Percentiles rank a stretch among this genome's conserved stretches.
Conservation (phyloP, 768 basidiomycete species). For the Ramaria sp. region DNA sequence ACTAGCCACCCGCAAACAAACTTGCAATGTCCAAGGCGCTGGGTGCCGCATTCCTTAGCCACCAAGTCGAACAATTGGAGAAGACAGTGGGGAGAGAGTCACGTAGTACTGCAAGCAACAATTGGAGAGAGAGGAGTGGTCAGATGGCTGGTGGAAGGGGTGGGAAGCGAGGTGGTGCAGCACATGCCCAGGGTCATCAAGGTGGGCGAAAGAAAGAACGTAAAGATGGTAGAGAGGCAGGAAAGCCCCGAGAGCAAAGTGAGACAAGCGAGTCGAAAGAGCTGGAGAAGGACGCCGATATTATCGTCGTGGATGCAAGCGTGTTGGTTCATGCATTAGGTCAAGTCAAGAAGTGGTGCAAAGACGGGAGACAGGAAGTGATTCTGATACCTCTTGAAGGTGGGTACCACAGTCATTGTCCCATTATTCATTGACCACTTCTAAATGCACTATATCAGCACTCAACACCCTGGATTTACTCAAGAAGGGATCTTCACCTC, state of each 20-base stretch:
- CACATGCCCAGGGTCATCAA: neutral
- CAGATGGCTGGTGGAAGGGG: slow-evolving; percentile 8
- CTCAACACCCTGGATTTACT: slow-evolving; percentile 86
- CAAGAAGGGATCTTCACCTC: slow-evolving; percentile 76
- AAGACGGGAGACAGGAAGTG: slow-evolving; percentile 64
- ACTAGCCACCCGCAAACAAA: slow-evolving; percentile 30
- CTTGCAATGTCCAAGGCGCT: slow-evolving; percentile 80
- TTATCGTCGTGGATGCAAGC: slow-evolving; percentile 72
- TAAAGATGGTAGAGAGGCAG: neutral
- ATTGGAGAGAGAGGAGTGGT: slow-evolving; percentile 4
- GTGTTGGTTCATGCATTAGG: slow-evolving; percentile 69
- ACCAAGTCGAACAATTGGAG: slow-evolving; percentile 84
- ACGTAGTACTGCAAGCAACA: neutral
- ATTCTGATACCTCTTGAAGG: slow-evolving; percentile 85
- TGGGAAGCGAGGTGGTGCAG: slow-evolving; percentile 8
- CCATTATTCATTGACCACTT: neutral
- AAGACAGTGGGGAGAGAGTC: slow-evolving; percentile 38
- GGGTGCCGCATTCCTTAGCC: slow-evolving; percentile 77
- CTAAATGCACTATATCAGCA: slow-evolving; percentile 33
- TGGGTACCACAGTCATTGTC: slow-evolving; percentile 24
- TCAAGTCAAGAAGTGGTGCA: slow-evolving; percentile 76
- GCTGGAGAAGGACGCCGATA: slow-evolving; percentile 51
- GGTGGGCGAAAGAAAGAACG: slow-evolving; percentile 4
- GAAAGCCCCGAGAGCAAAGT: neutral
- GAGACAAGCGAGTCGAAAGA: slow-evolving; percentile 15